Percentiles rank a stretch among this genome's conserved stretches.
Conservation (phyloP, 352 stramenopile genomes). For the Globisporangium solare region DNA sequence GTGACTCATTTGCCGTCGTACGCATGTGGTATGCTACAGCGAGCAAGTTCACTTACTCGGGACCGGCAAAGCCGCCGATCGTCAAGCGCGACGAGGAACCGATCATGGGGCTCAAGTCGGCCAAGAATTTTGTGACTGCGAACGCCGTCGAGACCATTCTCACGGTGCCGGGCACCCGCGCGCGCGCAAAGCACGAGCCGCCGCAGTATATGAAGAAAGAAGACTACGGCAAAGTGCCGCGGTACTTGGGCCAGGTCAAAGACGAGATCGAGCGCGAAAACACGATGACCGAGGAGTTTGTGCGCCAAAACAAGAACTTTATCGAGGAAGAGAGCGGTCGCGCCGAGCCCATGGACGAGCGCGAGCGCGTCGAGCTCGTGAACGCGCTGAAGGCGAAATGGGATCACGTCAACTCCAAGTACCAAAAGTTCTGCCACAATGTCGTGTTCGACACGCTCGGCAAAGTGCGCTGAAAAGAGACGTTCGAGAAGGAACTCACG, state of each 20-base stretch:
- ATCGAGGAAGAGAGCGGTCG: constrained; percentile 64
- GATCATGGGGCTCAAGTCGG: constrained; percentile 89
- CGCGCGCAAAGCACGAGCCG: constrained; percentile 49
- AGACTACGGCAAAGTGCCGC: constrained; percentile 91
- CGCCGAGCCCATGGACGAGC: constrained; percentile 78
- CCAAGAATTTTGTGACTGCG: constrained; percentile 91
- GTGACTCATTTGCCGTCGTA: no score
- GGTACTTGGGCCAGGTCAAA: constrained; percentile 90
- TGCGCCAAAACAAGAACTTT: constrained; percentile 86
- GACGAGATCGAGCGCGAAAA: constrained; percentile 92
- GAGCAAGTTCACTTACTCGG: constrained; percentile 66
- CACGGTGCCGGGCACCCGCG: constrained; percentile 56
- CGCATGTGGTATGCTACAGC: constrained; percentile 22
- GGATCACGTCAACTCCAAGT: constrained; percentile 92
- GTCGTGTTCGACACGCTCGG: constrained; percentile 90
- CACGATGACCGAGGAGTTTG: constrained; percentile 90
- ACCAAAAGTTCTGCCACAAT: constrained; percentile 94
- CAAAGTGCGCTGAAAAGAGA: constrained; percentile 91
- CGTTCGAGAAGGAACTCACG: constrained; percentile 88
- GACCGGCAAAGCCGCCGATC: constrained; percentile 58
- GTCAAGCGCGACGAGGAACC: constrained; percentile 87
- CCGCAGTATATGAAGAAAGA: constrained; percentile 86
- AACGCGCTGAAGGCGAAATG: constrained; percentile 91
- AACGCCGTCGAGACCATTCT: constrained; percentile 93
- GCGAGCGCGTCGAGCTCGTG: constrained; percentile 79